These are phyloP conservation scores for Hymenoscyphus scutula DNA, from an alignment of 2,329 filamentous ascomycete genomes.

Conservation along the genomic window DNA sequence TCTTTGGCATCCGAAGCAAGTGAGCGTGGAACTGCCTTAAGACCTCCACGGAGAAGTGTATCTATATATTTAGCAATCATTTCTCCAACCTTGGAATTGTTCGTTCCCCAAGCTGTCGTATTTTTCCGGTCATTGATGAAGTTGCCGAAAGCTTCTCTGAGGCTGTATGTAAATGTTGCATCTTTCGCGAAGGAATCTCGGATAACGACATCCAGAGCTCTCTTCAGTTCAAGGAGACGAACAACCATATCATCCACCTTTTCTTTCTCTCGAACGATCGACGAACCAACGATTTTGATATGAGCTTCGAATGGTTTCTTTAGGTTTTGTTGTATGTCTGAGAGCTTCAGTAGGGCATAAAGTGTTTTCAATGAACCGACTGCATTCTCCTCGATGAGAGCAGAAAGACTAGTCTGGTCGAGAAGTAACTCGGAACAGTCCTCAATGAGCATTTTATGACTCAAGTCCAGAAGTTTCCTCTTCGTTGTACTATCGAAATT, in stretches of 20 bases:
- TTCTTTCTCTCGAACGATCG: constrained; percentile 76
- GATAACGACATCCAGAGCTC: constrained; percentile 73
- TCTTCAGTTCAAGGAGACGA: constrained; percentile 76
- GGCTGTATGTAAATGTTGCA: constrained; percentile 70
- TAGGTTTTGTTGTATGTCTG: constrained; percentile 67
- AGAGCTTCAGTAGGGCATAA: constrained; percentile 73
- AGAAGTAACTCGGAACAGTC: constrained; percentile 65
- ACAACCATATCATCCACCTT: constrained; percentile 83
- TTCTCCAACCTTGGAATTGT: constrained; percentile 92
- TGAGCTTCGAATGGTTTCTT: constrained; percentile 74
- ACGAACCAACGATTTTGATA: constrained; percentile 70
- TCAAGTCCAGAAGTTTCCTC: constrained; percentile 67
- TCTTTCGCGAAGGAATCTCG: constrained; percentile 74
- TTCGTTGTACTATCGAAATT: constrained; percentile 82
- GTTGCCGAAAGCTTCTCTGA: constrained; percentile 80
- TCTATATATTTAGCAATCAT: constrained; percentile 99
- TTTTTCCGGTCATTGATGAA: constrained; percentile 91
- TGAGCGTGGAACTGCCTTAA: constrained; percentile 75
- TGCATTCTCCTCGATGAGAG: constrained; percentile 70
- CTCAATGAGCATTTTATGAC: constrained; percentile 71
- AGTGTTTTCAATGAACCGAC: constrained; percentile 70
- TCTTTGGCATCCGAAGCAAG: constrained; percentile 63
- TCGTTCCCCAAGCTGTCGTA: constrained; percentile 69
- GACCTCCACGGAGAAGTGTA: constrained; percentile 78
- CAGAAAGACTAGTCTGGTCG: constrained; percentile 63